Evolutionary conservation across 371 early-diverging fungal species (phyloP), one percentile per base, ranked within the genome.

Genomic region (Mortierella sp.): DNA sequence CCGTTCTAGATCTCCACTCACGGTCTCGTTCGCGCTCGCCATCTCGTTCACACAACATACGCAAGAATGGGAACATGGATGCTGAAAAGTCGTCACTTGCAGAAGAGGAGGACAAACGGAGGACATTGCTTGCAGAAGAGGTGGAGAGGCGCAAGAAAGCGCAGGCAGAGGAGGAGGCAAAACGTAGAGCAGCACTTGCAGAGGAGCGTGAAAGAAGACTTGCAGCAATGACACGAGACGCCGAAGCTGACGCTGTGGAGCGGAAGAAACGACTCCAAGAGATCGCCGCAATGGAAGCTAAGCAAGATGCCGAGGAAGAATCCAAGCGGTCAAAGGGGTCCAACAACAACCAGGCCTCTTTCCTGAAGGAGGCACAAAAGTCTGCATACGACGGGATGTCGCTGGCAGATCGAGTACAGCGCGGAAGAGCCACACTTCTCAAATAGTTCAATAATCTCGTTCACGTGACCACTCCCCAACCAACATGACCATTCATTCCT

Each of bases 271-370:
- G 70, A 5, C 43, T 76, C 39, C 63, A 61, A 9, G 70, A 69
- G 40, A 64, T 76, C 22, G 40, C 65, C 12, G 62, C 60, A 22
- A 57, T 57, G 0, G 77, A 76, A n/a, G 65, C 70, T 2, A 62
- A 61, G 41, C 61, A 61, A 39, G 66, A 76, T 13, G 77, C 77
- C 4, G 70, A 69, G 31, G 77, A 76, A 5, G 77, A 76, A 46
- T 50, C 62, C 37, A 76, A 65, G 61, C 47, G 77, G 17, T 22
- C 28, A 12, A 39, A 19, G 3, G 41, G 45, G 0, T 51, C 70
- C 3, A 76, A 57, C 31, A 60, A 58, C n/a, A 60, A 62, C 3
- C 64, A 65, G 54, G 77, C 77, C 6, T 45, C 70, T 14, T 76
- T 76, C 51, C 34, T 76, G 8, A 65, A 48, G 46, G 51, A 53